These are phyloP conservation scores for Actinomortierella ambigua DNA, from an alignment of 371 early-diverging fungal species.

Conservation along the genomic window DNA sequence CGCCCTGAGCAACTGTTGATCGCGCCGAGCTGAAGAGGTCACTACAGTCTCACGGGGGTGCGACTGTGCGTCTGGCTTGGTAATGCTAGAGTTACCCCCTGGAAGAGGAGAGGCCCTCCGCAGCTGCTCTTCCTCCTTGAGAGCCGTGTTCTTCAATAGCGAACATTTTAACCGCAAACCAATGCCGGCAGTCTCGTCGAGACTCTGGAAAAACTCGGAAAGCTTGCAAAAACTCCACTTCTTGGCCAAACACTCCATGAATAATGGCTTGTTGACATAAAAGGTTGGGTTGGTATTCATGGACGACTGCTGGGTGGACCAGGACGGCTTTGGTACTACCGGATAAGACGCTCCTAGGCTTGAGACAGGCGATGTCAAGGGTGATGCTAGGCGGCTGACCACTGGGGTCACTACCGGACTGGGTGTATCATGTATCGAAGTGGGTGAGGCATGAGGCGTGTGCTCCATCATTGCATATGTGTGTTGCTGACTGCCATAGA, in stretches of 20 bases:
- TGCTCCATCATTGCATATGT: no score
- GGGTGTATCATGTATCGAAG: no score
- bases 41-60: slow-evolving; percentile 1
- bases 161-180: slow-evolving; percentile 75
- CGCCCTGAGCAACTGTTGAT: neutral
- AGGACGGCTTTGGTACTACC: slow-evolving; percentile 35
- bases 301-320: slow-evolving; percentile 29
- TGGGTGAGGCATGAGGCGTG: no score
- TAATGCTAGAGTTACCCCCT: no score
- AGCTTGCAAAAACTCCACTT: slow-evolving; percentile 82
- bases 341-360: no score
- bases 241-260: slow-evolving; percentile 68
- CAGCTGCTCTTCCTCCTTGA: slow-evolving; percentile 49
- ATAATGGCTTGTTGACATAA: slow-evolving; percentile 49
- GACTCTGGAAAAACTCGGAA: slow-evolving; percentile 77
- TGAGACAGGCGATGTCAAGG: no score
- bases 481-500: no score
- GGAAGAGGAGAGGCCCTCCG: no score
- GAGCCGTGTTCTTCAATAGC: slow-evolving; percentile 74
- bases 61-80: slow-evolving; percentile 3
- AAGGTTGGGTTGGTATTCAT: slow-evolving; percentile 21
- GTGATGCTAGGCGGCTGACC: no score
- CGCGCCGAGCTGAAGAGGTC: neutral
- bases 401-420: no score
- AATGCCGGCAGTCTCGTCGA: slow-evolving; percentile 69